Percentiles rank a stretch among this genome's conserved stretches.
These are phyloP conservation scores for Grosmannia clavigera DNA, from an alignment of 2,329 filamentous ascomycete genomes.

Conservation along the genomic window DNA sequence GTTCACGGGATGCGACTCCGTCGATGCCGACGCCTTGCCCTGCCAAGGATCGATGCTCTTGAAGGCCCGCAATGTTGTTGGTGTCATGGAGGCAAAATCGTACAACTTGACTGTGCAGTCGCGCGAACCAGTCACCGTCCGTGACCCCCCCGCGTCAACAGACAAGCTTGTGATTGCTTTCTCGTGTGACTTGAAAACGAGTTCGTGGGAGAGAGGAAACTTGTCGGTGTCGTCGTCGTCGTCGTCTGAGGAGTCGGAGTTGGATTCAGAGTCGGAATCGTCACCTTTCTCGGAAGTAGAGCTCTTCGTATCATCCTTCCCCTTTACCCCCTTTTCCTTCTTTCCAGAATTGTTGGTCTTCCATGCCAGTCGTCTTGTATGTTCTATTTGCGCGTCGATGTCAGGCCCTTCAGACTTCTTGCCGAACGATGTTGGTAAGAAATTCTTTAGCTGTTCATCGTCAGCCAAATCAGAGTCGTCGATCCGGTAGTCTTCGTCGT, in stretches of 20 bases:
- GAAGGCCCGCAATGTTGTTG: constrained; percentile 87
- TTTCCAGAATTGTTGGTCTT: constrained; percentile 16
- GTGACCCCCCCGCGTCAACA: constrained; percentile 71
- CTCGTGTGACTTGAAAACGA: constrained; percentile 86
- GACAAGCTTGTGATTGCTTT: constrained; percentile 74
- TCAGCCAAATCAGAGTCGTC: constrained; percentile 40
- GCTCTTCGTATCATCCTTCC: constrained; percentile 13
- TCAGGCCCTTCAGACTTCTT: constrained; percentile 65
- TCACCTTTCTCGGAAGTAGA: constrained; percentile 4
- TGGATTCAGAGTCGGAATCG: constrained; percentile 21
- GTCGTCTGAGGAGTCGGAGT: constrained; percentile 27
- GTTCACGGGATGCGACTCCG: constrained; percentile 81
- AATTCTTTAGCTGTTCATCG: constrained; percentile 62
- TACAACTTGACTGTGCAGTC: constrained; percentile 89
- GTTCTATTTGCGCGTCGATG: constrained; percentile 68
- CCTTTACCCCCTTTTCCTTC: constrained; percentile 12
- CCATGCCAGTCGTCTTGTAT: constrained; percentile 51
- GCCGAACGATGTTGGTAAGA: constrained; percentile 74
- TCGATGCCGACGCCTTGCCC: constrained; percentile 54
- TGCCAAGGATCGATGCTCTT: constrained; percentile 79
- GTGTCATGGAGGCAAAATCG: constrained; percentile 92
- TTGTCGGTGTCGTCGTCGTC: constrained; percentile 71
- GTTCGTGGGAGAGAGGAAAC: constrained; percentile 84
- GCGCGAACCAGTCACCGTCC: constrained; percentile 79
- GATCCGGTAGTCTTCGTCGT: constrained; percentile 44